Percentiles rank a stretch among this genome's conserved stretches.
Evolutionary conservation across 441 rosid genomes (phyloP).

Genomic region (Erysimum pusillum): DNA sequence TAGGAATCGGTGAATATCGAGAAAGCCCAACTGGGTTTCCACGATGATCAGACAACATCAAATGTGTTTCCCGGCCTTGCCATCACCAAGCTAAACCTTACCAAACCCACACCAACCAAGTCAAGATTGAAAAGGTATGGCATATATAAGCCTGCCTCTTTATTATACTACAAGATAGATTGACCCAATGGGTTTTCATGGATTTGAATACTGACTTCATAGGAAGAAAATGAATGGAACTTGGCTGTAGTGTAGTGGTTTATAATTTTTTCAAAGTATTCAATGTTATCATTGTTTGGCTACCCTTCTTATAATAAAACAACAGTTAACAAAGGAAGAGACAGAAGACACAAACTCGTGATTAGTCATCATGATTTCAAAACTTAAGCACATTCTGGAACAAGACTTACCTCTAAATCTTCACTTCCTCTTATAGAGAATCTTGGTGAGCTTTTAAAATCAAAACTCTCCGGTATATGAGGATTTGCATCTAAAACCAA

Average conservation of each 20-base stretch:
- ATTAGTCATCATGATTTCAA: constrained; percentile 54
- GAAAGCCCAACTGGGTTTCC: constrained; percentile 60
- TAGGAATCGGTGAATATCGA: constrained; percentile 86
- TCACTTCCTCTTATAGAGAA: constrained; percentile 10
- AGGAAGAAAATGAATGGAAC: constrained; percentile 18
- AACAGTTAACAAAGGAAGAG: background rate
- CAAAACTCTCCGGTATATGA: no score
- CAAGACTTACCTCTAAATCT: constrained; percentile 54
- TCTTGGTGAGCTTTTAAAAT: background rate
- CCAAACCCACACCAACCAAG: constrained; percentile 14
- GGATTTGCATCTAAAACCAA: no score
- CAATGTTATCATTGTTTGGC: background rate
- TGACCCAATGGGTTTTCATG: constrained; percentile 18
- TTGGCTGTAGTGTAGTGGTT: constrained; percentile 5
- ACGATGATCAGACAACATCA: constrained; percentile 43
- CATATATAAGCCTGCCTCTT: constrained; percentile 10
- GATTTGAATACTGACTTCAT: background rate
- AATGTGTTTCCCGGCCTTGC: constrained; percentile 33
- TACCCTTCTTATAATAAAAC: background rate
- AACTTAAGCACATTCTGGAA: constrained; percentile 51
- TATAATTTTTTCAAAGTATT: constrained; percentile 18
- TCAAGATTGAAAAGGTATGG: constrained; percentile 9
- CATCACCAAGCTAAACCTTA: constrained; percentile 35
- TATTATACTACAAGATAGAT: constrained; percentile 9
- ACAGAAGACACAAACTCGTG: constrained; percentile 52